A percentile compares a stretch with the other conserved stretches of the same genome.
phyloP scores from a whole-genome alignment of 345 rosid genomes.

The Clausena lansium region DNA sequence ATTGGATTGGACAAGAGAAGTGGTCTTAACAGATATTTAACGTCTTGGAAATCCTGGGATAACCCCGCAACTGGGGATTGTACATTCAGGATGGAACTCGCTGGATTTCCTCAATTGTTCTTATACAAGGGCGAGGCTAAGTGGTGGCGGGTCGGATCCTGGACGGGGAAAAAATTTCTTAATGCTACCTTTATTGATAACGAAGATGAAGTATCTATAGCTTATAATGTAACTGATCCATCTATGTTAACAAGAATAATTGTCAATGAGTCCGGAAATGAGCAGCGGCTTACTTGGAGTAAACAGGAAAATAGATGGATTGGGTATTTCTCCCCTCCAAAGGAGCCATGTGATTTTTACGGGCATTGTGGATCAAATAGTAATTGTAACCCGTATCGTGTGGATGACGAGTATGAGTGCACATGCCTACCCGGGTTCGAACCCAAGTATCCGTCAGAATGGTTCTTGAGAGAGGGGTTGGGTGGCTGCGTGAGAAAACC shows the following conservation, averaged over 20 bases:
- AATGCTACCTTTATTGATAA: slow-evolving; percentile 25
- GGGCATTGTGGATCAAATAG: slow-evolving; percentile 52
- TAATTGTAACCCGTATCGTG: slow-evolving; percentile 34
- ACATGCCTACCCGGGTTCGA: slow-evolving; percentile 63
- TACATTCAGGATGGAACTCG: slow-evolving; percentile 37
- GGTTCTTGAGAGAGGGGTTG: slow-evolving; percentile 50
- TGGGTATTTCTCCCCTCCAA: slow-evolving; percentile 42
- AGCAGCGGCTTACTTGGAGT: slow-evolving; percentile 52
- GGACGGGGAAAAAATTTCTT: slow-evolving; percentile 55
- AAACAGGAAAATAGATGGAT: slow-evolving; percentile 35
- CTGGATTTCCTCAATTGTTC: slow-evolving; percentile 51
- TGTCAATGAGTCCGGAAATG: slow-evolving; percentile 48
- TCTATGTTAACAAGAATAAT: slow-evolving; percentile 47
- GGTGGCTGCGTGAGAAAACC: slow-evolving; percentile 51
- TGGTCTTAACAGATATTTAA: slow-evolving; percentile 35
- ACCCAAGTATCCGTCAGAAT: slow-evolving; percentile 42
- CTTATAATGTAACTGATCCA: slow-evolving; percentile 27
- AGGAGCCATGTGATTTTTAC: slow-evolving; percentile 63
- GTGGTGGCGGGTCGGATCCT: slow-evolving; percentile 54
- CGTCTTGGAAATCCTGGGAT: slow-evolving; percentile 47
- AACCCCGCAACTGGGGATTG: slow-evolving; percentile 52
- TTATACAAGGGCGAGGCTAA: slow-evolving; percentile 34
- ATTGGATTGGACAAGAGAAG: slow-evolving; percentile 45
- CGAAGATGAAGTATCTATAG: slow-evolving; percentile 33
- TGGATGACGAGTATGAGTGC: slow-evolving; percentile 38